These are phyloP conservation scores for Penstemon newberryi DNA, from an alignment of 257 asterid species.

Conservation along the genomic window DNA sequence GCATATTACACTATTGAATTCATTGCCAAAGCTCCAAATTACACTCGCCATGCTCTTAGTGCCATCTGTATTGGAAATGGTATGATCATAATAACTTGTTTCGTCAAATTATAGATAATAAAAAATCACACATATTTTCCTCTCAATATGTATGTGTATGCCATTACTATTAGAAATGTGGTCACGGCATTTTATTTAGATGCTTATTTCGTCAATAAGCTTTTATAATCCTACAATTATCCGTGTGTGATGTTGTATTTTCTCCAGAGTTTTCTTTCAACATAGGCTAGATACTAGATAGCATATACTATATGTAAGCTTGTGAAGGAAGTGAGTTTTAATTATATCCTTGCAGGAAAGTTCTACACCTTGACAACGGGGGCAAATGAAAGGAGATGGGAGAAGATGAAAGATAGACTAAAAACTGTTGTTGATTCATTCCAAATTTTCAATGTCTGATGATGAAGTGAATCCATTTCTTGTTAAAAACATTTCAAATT, in stretches of 20 bases:
- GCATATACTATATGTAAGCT: background rate
- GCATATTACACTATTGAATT: constrained; percentile 76
- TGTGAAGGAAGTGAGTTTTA: background rate
- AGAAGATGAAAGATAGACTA: constrained; percentile 82
- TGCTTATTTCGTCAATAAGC: too few relatives aligned
- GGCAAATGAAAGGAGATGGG: constrained; percentile 94
- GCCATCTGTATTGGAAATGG: constrained; percentile 79
- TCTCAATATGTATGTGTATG: too few relatives aligned
- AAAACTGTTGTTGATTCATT: constrained; percentile 79
- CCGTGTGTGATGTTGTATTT: too few relatives aligned
- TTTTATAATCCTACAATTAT: too few relatives aligned
- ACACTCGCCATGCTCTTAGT: constrained; percentile 86
- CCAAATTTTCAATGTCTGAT: constrained; percentile 61
- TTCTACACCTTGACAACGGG: constrained; percentile 89
- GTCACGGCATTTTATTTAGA: too few relatives aligned
- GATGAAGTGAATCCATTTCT: background rate
- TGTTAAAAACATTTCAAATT: constrained; percentile 15
- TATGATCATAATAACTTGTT: constrained; percentile 25
- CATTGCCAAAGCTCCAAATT: constrained; percentile 75
- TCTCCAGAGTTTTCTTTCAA: too few relatives aligned
- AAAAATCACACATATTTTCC: too few relatives aligned
- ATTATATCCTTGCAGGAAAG: constrained; percentile 52
- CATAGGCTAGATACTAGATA: background rate
- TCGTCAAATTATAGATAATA: background rate
- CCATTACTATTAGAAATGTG: too few relatives aligned